Evolutionary conservation across 306 rosid genomes (phyloP).

Genomic region (Vicia faba): DNA sequence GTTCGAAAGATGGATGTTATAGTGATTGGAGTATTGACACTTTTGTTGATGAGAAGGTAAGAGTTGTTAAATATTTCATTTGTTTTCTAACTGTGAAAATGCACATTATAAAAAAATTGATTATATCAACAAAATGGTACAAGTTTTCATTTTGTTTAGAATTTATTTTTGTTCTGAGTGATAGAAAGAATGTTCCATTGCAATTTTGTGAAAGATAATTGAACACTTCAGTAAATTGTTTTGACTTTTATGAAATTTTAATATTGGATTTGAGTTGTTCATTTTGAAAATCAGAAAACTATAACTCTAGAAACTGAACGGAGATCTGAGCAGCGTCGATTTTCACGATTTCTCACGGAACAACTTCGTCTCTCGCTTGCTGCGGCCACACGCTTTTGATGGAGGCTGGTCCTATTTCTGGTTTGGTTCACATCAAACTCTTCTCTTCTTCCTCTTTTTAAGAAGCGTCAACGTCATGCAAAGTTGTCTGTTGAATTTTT

Average conservation of each 20-base stretch:
- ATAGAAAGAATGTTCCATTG: background rate
- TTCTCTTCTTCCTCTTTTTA: no score
- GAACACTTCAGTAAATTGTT: constrained; percentile 1
- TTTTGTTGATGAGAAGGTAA: constrained; percentile 73
- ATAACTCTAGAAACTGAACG: constrained; percentile 17
- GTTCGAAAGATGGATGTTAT: constrained; percentile 76
- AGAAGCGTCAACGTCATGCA: no score
- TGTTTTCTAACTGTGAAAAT: background rate
- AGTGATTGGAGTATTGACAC: constrained; percentile 76
- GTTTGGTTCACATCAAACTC: no score
- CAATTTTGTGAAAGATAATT: constrained; percentile 27
- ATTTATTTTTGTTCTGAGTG: background rate
- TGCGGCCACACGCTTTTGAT: no score
- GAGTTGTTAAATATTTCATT: constrained; percentile 13
- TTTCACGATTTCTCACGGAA: no score
- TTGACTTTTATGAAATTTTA: background rate
- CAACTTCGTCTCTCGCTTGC: no score
- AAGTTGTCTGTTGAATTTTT: no score
- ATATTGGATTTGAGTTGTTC: constrained; percentile 9
- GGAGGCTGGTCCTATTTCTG: no score
- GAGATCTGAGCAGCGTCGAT: no score
- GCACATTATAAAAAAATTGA: background rate
- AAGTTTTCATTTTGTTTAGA: background rate
- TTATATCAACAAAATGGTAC: background rate
- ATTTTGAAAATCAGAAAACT: constrained; percentile 23